phyloP scores from a whole-genome alignment of 164 flowering plant genomes.

The Aristolochia fimbriata region DNA sequence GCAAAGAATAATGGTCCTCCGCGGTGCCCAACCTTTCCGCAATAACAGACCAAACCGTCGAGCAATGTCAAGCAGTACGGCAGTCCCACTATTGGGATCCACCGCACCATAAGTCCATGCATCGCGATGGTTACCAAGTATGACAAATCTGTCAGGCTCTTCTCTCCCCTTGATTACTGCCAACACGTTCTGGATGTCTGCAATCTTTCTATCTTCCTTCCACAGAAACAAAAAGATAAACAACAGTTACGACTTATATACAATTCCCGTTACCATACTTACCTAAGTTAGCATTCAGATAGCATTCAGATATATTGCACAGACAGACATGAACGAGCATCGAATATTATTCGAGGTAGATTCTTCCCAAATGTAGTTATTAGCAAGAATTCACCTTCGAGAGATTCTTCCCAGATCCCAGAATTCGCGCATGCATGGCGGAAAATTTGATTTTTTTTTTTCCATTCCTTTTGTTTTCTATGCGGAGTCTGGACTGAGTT shows the following conservation, averaged over 20 bases:
- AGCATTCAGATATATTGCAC: background rate
- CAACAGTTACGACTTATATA: background rate
- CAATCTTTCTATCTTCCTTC: conserved; percentile 69
- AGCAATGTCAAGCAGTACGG: conserved; percentile 85
- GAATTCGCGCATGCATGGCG: background rate
- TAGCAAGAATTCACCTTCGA: background rate
- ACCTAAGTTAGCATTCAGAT: background rate
- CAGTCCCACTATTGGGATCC: conserved; percentile 98
- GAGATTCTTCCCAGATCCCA: background rate
- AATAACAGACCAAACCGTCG: conserved; percentile 53
- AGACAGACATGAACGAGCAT: background rate
- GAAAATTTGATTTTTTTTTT: background rate
- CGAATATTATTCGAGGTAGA: background rate
- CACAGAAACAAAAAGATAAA: background rate
- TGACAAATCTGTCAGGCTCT: conserved; percentile 83
- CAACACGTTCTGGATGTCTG: conserved; percentile 55
- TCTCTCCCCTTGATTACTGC: conserved; percentile 69
- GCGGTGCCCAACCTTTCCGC: conserved; percentile 69
- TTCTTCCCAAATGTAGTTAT: background rate
- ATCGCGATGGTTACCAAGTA: conserved; percentile 96
- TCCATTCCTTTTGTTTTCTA: background rate
- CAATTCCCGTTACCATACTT: background rate
- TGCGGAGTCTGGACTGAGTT: background rate
- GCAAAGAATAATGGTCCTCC: conserved; percentile 78
- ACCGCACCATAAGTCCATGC: conserved; percentile 99